A percentile compares a stretch with the other conserved stretches of the same genome.
phyloP scores from a whole-genome alignment of 108 stramenopile genomes.

The Epipyxis sp. region DNA sequence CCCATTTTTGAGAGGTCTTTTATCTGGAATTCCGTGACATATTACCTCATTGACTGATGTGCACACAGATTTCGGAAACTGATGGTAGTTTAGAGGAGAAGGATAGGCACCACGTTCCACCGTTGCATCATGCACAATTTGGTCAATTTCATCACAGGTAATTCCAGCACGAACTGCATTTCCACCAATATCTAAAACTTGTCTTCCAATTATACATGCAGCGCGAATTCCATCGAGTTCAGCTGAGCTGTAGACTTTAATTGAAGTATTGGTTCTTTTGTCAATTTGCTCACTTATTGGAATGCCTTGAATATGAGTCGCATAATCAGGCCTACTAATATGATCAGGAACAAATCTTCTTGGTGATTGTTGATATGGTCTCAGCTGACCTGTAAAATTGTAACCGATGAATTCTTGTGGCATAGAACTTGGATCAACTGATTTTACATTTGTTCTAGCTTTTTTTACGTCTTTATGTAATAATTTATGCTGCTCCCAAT shows the following conservation, averaged over 20 bases:
- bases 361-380: conserved; percentile 42
- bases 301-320: conserved; percentile 43
- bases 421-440: conserved; percentile 11
- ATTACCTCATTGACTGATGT: conserved; percentile 87
- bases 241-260: conserved; percentile 61
- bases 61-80: conserved; percentile 95
- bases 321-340: conserved; percentile 72
- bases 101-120: conserved; percentile 90
- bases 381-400: conserved; percentile 46
- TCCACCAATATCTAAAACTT: conserved; percentile 87
- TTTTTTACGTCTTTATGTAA: conserved; percentile 67
- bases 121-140: conserved; percentile 75
- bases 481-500: conserved; percentile 71
- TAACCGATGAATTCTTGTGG: conserved; percentile 43
- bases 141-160: conserved; percentile 94
- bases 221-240: conserved; percentile 87
- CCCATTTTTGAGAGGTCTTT: conserved; percentile 46
- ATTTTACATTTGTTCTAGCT: conserved; percentile 1
- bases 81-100: conserved; percentile 91
- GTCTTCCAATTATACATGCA: conserved; percentile 73
- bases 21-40: conserved; percentile 56
- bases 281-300: conserved; percentile 42
- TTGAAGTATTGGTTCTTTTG: conserved; percentile 29
- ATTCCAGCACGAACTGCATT: conserved; percentile 74
- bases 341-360: conserved; percentile 38